phyloP scores from a whole-genome alignment of 169 alveolate genomes.

The Plasmodium gonderi region DNA sequence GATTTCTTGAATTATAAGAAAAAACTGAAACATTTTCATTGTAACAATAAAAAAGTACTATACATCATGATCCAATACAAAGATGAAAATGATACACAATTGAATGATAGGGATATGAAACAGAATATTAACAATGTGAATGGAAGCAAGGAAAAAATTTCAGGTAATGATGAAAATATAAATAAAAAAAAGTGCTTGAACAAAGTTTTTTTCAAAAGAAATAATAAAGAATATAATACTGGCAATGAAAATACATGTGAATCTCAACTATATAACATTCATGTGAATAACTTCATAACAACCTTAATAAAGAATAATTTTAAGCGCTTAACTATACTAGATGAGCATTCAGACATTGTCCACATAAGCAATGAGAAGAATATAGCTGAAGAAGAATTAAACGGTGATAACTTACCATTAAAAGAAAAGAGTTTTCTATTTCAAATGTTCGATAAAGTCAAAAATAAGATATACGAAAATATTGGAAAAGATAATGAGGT shows the following conservation, averaged over 20 bases:
- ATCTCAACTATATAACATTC: background rate
- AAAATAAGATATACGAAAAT: constrained; percentile 40
- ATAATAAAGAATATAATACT: background rate
- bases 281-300: constrained; percentile 23
- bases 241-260: background rate
- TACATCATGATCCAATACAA: constrained; percentile 8
- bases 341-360: constrained; percentile 1
- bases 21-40: background rate
- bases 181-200: background rate
- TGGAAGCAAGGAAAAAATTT: background rate
- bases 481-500: constrained; percentile 6
- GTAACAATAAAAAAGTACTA: background rate
- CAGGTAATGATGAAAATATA: background rate
- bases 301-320: constrained; percentile 30
- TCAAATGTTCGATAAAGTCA: constrained; percentile 41
- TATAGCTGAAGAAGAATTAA: background rate
- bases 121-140: background rate
- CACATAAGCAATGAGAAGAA: constrained; percentile 31
- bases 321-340: constrained; percentile 29
- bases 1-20: constrained; percentile 47
- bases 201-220: constrained; percentile 15
- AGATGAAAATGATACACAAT: background rate
- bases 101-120: background rate
- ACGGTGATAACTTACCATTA: background rate
- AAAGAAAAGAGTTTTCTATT: constrained; percentile 47